Base-by-base conservation (phyloP, 1,284 basidiomycete genomes). In the Volvariella volvacea region DNA sequence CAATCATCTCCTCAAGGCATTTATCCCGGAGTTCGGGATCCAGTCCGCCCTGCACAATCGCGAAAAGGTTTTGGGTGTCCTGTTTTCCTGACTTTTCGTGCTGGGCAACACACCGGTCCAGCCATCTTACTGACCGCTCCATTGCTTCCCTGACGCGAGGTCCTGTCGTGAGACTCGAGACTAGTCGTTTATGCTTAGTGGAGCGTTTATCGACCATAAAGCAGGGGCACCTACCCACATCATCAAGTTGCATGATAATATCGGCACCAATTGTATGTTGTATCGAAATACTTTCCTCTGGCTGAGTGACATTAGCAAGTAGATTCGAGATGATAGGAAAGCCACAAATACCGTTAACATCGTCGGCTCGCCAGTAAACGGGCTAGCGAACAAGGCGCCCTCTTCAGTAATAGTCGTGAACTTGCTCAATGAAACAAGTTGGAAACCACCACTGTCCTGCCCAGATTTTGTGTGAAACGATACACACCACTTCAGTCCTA, bases 181-280 rank as follows among this genome's bases (percentile, higher is more conserved):
- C 87, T 88, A 49, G 14, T 22, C 14, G 39, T n/a, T n/a, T n/a
- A n/a, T n/a, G n/a, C n/a, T n/a, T n/a, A n/a, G n/a, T n/a, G n/a
- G n/a, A 48, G 42, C 44, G 41, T 45, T 19, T 45, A 33, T 47
- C 38, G 33, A 25, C 28, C 39, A 30, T 17, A 39, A 33, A 39
- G 28, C 42, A 39, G 17, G 33, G 20, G 43, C 19, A 66, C 81
- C 61, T 54, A 85, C 87, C 89, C 43, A 92, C 90, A 63, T 92
- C 89, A 58, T 92, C 88, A 10, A 92, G 70, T 57, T 92, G 88
- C 89, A 92, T 92, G 51, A 92, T 90, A 46, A 92, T 92, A 60
- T 92, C 89, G 14, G 83, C 86, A 3, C 89, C 88, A 38, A 92
- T 91, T 3, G 82, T 71, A 55, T 92, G 89, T 58, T 91, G 87